phyloP scores from a whole-genome alignment of 768 basidiomycete genomes.

The Phanerodontia chrysosporium region DNA sequence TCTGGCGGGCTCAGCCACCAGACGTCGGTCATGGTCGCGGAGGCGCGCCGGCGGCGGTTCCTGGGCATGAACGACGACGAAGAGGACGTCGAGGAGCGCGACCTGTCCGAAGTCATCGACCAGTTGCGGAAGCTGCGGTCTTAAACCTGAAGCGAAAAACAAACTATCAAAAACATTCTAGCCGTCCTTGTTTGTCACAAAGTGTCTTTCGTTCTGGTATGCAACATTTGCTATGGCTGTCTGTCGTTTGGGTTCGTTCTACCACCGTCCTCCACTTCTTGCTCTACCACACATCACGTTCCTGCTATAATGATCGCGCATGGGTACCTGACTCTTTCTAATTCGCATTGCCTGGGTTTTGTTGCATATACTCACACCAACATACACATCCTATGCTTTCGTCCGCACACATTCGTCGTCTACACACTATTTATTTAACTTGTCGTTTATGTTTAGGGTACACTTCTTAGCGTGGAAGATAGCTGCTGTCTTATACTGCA shows the following conservation, averaged over 20 bases:
- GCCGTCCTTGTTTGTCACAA: background rate
- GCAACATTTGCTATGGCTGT: background rate
- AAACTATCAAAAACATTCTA: background rate
- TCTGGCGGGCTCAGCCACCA: background rate
- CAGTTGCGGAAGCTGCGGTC: slow-evolving; percentile 12
- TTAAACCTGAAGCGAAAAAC: background rate
- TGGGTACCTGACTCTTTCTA: background rate
- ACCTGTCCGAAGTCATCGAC: slow-evolving; percentile 13
- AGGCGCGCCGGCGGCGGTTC: slow-evolving; percentile 7
- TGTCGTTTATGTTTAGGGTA: background rate
- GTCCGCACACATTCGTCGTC: background rate
- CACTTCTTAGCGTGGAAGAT: background rate
- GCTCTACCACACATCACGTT: background rate
- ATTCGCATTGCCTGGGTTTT: background rate
- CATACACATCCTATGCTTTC: background rate
- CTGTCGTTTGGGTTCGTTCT: background rate
- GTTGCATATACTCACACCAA: background rate
- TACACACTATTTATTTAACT: background rate
- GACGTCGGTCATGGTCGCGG: slow-evolving; percentile 1
- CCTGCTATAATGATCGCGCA: background rate
- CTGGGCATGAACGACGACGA: background rate
- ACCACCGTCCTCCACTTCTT: background rate
- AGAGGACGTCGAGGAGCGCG: slow-evolving; percentile 11
- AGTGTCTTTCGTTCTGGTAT: background rate
- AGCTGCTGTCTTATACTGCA: background rate